Conservation (phyloP, 768 basidiomycete species). For the Boletus huronensis region DNA sequence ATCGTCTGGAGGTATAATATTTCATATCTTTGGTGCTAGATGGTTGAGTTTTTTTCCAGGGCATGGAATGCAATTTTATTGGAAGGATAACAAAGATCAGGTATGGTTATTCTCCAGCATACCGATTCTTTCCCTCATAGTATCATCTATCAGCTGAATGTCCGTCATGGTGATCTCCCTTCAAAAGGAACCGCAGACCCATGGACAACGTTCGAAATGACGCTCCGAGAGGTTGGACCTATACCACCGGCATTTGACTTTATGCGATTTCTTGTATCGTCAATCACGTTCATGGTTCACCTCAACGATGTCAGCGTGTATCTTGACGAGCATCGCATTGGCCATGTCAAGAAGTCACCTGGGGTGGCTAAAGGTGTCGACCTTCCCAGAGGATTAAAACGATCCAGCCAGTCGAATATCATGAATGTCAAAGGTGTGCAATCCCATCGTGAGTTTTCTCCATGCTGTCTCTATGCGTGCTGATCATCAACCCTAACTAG, state of each 20-base stretch:
- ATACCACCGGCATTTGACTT: slow-evolving; percentile 86
- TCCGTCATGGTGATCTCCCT: slow-evolving; percentile 69
- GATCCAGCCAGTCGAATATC: slow-evolving; percentile 48
- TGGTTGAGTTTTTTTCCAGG: slow-evolving; percentile 36
- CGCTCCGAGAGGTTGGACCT: slow-evolving; percentile 72
- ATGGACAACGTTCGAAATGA: slow-evolving; percentile 93
- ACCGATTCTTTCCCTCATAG: not conserved
- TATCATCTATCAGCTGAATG: slow-evolving; percentile 57
- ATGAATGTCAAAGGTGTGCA: slow-evolving; percentile 71
- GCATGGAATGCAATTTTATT: slow-evolving; percentile 94
- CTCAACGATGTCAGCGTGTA: slow-evolving; percentile 75
- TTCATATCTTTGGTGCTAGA: slow-evolving; percentile 1
- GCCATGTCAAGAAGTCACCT: slow-evolving; percentile 59
- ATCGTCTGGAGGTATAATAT: slow-evolving; percentile 64
- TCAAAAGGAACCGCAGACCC: slow-evolving; percentile 33
- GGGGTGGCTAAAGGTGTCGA: slow-evolving; percentile 49
- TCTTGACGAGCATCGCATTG: slow-evolving; percentile 74
- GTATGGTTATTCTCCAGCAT: slow-evolving; percentile 30
- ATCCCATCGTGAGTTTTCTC: slow-evolving; percentile 50
- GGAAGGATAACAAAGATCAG: slow-evolving; percentile 92
- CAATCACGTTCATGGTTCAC: slow-evolving; percentile 88
- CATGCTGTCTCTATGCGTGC: not conserved
- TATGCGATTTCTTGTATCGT: slow-evolving; percentile 83
- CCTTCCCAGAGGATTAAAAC: slow-evolving; percentile 41
- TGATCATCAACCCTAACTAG: slow-evolving; percentile 32